Evolutionary conservation across 1,284 basidiomycete species (phyloP).

Genomic region (Cutaneotrichosporon arboriforme): DNA sequence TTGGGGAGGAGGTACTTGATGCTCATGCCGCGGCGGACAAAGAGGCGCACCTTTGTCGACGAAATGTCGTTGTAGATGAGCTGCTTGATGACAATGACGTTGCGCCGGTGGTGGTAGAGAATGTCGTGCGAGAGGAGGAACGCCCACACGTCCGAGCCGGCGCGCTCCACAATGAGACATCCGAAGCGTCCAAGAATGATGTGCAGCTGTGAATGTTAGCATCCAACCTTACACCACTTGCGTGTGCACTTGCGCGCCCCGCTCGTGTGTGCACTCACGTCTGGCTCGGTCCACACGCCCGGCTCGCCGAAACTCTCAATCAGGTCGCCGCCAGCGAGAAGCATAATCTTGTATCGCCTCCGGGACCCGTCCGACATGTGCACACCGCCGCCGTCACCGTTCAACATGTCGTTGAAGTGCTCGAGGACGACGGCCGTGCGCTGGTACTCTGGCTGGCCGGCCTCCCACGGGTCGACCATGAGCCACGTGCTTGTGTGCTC

Average conservation of each 20-base stretch:
- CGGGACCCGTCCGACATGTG: conserved; percentile 42
- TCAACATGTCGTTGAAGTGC: conserved; percentile 91
- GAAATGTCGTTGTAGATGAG: conserved; percentile 98
- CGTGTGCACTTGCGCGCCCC: not conserved
- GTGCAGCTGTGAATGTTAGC: conserved; percentile 62
- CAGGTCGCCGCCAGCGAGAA: conserved; percentile 73
- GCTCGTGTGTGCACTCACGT: conserved; percentile 56
- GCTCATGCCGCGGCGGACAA: conserved; percentile 85
- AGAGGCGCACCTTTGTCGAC: conserved; percentile 84
- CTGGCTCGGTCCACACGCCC: conserved; percentile 91
- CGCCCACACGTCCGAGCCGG: conserved; percentile 79
- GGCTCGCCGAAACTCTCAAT: conserved; percentile 85
- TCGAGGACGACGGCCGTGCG: conserved; percentile 93
- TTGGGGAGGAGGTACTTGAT: conserved; percentile 89
- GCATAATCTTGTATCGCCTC: conserved; percentile 64
- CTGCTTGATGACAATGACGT: conserved; percentile 91
- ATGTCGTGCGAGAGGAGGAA: conserved; percentile 56
- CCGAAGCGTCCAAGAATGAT: conserved; percentile 94
- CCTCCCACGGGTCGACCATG: conserved; percentile 98
- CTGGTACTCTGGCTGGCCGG: conserved; percentile 81
- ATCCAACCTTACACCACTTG: not conserved
- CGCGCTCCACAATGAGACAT: conserved; percentile 89
- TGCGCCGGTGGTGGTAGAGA: conserved; percentile 57
- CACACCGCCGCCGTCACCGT: conserved; percentile 62
- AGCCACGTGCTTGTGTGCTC: conserved; percentile 56